phyloP scores from a whole-genome alignment of 1,139 yeast species.

The Taphrina sp. region DNA sequence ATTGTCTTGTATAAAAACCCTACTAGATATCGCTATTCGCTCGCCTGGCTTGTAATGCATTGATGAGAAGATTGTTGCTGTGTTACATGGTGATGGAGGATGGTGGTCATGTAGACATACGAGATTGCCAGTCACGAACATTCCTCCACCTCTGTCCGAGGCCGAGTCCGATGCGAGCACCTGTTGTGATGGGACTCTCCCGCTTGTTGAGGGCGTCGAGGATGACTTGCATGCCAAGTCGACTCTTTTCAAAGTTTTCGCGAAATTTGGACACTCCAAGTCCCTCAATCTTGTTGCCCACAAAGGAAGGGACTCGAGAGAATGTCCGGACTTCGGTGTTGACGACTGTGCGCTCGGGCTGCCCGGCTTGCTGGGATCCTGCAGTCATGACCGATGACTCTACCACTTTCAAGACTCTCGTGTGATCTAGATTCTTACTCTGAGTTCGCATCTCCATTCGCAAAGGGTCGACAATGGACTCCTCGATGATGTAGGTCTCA shows the following conservation, averaged over 20 bases:
- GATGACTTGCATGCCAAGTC: conserved; percentile 73
- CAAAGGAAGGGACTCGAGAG: conserved; percentile 12
- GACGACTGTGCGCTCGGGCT: conserved; percentile 46
- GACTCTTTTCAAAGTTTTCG: conserved; percentile 63
- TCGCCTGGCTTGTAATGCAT: too few relatives aligned
- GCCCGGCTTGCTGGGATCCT: conserved; percentile 61
- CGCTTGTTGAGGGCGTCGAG: conserved; percentile 59
- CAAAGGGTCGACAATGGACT: conserved; percentile 68
- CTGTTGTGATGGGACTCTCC: conserved; percentile 40
- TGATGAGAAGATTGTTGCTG: too few relatives aligned
- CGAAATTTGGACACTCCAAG: conserved; percentile 76
- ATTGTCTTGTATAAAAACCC: too few relatives aligned
- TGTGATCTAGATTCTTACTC: conserved; percentile 83
- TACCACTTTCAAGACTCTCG: conserved; percentile 72
- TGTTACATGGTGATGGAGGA: too few relatives aligned
- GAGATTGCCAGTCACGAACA: conserved; percentile 31
- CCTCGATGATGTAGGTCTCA: conserved; percentile 70
- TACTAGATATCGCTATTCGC: too few relatives aligned
- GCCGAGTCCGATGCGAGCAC: conserved; percentile 23
- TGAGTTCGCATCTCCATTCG: conserved; percentile 61
- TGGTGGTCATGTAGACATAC: conserved; percentile 13
- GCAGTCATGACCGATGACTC: conserved; percentile 56
- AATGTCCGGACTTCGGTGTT: conserved; percentile 18
- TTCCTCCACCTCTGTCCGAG: conserved; percentile 29
- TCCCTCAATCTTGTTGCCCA: conserved; percentile 54